Evolutionary conservation across 2,329 filamentous ascomycete species (phyloP), one percentile per base, ranked within the genome.

Genomic region (Xylaria sp.): DNA sequence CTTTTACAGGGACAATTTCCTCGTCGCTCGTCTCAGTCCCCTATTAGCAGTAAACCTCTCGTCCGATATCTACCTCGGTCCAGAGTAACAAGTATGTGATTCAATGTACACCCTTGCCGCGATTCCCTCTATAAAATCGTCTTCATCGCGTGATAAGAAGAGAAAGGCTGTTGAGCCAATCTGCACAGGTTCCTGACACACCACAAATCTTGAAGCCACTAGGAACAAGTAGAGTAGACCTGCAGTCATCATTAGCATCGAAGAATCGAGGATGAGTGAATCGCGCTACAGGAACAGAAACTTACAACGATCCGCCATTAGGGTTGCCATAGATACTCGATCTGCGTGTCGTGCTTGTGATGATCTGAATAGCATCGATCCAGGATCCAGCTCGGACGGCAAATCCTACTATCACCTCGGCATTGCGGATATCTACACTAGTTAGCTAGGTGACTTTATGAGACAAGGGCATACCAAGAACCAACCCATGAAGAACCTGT

Each of bases 381-480:
- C 91, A 95, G 63, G 86, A 81, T 21, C 92, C 93, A 52, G 90
- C 88, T 68, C 93, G 84, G 54, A 98, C 81, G 70, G 90, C 86
- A 75, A 99, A 97, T 8, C 95, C 95, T 63, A 92, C 87, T 46
- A 99, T 82, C 65, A 91, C 90, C 78, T 99, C 95, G 58, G 94
- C 93, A 57, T 89, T 88, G 45, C 92, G 87, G 35, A 92, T 89
- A 77, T 98, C 94, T 91, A 61, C 25, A 21, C 50, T 19, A 62
- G 55, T 65, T 37, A 56, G 65, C 19, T 15, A 25, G 14, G 12
- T 14, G 9, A 4, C 28, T 38, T n/a, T 14, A 28, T 19, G 5
- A 40, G n/a, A 11, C 23, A 9, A 33, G 42, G 19, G 11, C 7
- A 0, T 11, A 57, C 47, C 49, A 57, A 57, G 55, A 61, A 77